Evolutionary conservation across 2,329 filamentous ascomycete genomes (phyloP).

Genomic region (Hortaea werneckii): DNA sequence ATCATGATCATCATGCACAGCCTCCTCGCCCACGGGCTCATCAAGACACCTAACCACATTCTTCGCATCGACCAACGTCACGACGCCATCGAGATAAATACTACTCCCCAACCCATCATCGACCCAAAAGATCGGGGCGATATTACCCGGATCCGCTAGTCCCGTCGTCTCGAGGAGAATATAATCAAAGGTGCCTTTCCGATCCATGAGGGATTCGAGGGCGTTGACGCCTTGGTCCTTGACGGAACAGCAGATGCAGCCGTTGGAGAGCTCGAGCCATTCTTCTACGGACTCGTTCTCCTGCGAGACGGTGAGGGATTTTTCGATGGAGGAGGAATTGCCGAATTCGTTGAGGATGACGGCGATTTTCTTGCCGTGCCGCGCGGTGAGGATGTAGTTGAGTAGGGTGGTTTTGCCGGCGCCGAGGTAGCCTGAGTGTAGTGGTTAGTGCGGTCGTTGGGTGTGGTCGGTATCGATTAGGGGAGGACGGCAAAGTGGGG

Average conservation of each 20-base stretch:
- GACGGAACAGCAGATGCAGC: constrained; percentile 95
- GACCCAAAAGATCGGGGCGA: constrained; percentile 94
- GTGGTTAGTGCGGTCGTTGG: no score
- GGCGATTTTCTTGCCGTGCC: constrained; percentile 95
- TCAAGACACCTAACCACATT: constrained; percentile 79
- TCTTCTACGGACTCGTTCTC: constrained; percentile 67
- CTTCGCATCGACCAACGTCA: constrained; percentile 90
- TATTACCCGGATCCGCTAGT: constrained; percentile 86
- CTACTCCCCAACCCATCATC: constrained; percentile 90
- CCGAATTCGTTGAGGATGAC: constrained; percentile 77
- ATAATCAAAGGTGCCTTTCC: constrained; percentile 89
- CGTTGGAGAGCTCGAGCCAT: constrained; percentile 93
- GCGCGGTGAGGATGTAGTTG: constrained; percentile 89
- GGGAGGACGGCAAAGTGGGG: no score
- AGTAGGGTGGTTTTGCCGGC: constrained; percentile 91
- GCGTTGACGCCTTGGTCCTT: constrained; percentile 94
- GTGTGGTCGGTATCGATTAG: no score
- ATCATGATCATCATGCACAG: constrained; percentile 5
- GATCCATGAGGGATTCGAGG: constrained; percentile 91
- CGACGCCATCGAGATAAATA: constrained; percentile 94
- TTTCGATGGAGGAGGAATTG: constrained; percentile 76
- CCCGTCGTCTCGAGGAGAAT: constrained; percentile 95
- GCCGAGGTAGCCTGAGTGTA: constrained; percentile 67
- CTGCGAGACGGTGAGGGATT: constrained; percentile 82
- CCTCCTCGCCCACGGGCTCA: constrained; percentile 39